Base-by-base conservation (phyloP, 2,329 filamentous ascomycete species). In the Chalaropsis thielavioides region DNA sequence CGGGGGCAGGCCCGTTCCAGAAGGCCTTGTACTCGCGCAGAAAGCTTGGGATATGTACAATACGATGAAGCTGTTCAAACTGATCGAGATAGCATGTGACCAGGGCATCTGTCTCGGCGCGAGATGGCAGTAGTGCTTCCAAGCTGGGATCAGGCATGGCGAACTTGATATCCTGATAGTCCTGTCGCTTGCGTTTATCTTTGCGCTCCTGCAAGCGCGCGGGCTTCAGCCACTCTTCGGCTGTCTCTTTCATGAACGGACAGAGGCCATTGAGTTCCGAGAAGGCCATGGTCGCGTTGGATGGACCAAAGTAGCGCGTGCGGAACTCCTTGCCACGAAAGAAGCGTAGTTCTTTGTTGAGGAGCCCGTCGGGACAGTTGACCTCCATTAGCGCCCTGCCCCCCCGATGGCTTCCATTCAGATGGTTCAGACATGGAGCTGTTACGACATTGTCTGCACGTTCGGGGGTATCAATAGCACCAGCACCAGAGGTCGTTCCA, bases 221-320 rank as follows among this genome's bases (percentile, higher is more conserved):
- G 7, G 82, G 82, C 62, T 79, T 77, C 64, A 85, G 76, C 81
- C 82, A 84, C 71, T 84, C 81, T 63, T 83, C 80, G 10, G 82
- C 81, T 0, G 81, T 84, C 73, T 84, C 81, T 68, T 79, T 80
- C 82, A 85, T 84, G 66, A 84, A 84, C 15, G 81, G 79, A 58
- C 78, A 81, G 58, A 85, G 75, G 1, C 82, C 82, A 1, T 80
- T 79, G 69, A 82, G 74, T 75, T 83, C 81, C 61, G 80, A 78
- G 70, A 84, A 82, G 11, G 82, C 82, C 73, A 83, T 80, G 73
- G 79, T 83, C 56, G 81, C 80, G 69, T 83, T 84, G 71, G 83
- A 80, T 2, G 81, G 81, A 1, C 82, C 81, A 69, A 81, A 83
- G 71, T 84, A 84, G 68, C 81, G 78, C 2, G 80, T 83, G 69